Conservation (phyloP, 108 stramenopile species). For the Skeletonema menzelii region DNA sequence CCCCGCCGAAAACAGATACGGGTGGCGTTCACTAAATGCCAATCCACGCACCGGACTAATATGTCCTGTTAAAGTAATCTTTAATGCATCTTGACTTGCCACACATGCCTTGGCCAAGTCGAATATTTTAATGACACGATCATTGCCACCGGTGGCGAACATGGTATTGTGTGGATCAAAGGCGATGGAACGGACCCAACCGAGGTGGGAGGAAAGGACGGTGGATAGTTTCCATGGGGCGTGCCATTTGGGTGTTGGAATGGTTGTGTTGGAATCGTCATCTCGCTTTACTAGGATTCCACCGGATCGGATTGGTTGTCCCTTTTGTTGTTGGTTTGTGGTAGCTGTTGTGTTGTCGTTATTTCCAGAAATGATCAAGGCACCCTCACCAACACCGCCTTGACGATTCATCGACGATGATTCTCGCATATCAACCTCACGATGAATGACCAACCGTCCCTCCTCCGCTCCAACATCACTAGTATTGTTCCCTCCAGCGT, state of each 20-base stretch:
- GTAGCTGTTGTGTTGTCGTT: background rate
- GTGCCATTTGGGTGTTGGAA: slow-evolving; percentile 98
- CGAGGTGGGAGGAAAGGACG: slow-evolving; percentile 94
- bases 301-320: slow-evolving; percentile 27
- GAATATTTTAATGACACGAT: slow-evolving; percentile 98
- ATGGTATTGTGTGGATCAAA: slow-evolving; percentile 96
- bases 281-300: slow-evolving; percentile 46
- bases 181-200: slow-evolving; percentile 97
- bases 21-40: slow-evolving; percentile 92
- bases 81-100: slow-evolving; percentile 87
- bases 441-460: slow-evolving; percentile 45
- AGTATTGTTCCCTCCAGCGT: background rate
- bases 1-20: slow-evolving; percentile 96
- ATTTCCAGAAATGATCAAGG: slow-evolving; percentile 35
- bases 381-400: slow-evolving; percentile 3
- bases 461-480: slow-evolving; percentile 11
- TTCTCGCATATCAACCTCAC: slow-evolving; percentile 38
- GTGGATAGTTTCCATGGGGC: slow-evolving; percentile 96
- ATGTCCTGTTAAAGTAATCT: slow-evolving; percentile 98
- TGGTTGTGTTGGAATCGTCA: slow-evolving; percentile 49
- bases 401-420: background rate
- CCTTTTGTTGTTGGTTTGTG: slow-evolving; percentile 43
- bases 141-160: slow-evolving; percentile 97
- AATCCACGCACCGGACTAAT: slow-evolving; percentile 95
- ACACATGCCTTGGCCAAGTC: slow-evolving; percentile 96